A percentile compares a stretch with the other conserved stretches of the same genome.
phyloP scores from a whole-genome alignment of 1,284 basidiomycete species.

The Sporisorium exsertum region DNA sequence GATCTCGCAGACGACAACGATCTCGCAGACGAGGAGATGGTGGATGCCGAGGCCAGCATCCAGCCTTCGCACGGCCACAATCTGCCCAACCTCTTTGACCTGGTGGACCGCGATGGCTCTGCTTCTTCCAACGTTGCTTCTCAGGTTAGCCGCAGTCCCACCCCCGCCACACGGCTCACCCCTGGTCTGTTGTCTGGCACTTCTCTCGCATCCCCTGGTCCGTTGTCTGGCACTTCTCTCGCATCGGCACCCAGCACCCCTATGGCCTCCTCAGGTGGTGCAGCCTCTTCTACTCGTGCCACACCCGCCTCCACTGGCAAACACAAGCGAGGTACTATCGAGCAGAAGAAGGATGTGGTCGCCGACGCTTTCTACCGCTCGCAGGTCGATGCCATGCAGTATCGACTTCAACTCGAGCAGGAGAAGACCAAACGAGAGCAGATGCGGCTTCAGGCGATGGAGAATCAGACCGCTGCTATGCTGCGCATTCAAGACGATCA shows the following conservation, averaged over 20 bases:
- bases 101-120: too few relatives aligned
- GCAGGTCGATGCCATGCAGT: not conserved
- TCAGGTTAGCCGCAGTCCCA: too few relatives aligned
- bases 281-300: not conserved
- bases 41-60: too few relatives aligned
- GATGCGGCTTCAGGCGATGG: not conserved
- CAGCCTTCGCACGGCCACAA: too few relatives aligned
- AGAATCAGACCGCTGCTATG: not conserved
- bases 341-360: not conserved
- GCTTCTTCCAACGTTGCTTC: too few relatives aligned
- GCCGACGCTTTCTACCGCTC: not conserved
- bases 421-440: not conserved
- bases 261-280: too few relatives aligned
- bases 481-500: not conserved
- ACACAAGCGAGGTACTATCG: not conserved
- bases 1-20: not conserved
- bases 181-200: not conserved
- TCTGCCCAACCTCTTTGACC: too few relatives aligned
- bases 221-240: not conserved
- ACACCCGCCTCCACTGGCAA: slow-evolving; percentile 2
- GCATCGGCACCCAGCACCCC: too few relatives aligned
- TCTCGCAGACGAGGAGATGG: too few relatives aligned
- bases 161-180: too few relatives aligned
- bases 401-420: not conserved
- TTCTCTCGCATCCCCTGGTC: too few relatives aligned